Conservation (phyloP, 352 stramenopile species). For the Pythium scleroteichum region DNA sequence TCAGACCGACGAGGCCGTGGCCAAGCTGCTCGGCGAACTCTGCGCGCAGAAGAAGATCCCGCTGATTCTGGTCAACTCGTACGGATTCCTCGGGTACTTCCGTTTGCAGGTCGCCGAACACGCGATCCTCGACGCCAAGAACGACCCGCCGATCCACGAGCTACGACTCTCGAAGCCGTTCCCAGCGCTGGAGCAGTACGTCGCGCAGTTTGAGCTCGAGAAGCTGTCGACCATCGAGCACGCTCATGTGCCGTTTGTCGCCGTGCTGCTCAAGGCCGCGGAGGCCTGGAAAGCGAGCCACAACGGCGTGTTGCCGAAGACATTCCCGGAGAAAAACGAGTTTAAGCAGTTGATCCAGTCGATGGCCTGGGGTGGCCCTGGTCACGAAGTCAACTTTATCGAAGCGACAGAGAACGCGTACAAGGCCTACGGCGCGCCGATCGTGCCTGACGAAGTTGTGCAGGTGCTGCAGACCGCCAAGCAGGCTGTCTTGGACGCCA, state of each 20-base stretch:
- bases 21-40: conserved; percentile 57
- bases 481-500: conserved; percentile 36
- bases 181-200: conserved; percentile 60
- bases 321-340: conserved; percentile 88
- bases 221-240: conserved; percentile 83
- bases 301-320: conserved; percentile 54
- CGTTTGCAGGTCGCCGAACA: conserved; percentile 88
- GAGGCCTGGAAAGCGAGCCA: conserved; percentile 58
- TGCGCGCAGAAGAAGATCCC: conserved; percentile 77
- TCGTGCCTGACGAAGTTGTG: conserved; percentile 82
- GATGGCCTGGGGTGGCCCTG: conserved; percentile 49
- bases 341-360: conserved; percentile 82
- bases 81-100: conserved; percentile 92
- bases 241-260: conserved; percentile 92
- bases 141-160: conserved; percentile 86
- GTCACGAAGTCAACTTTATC: conserved; percentile 95
- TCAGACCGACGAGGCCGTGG: conserved; percentile 69
- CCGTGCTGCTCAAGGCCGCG: conserved; percentile 86
- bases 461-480: conserved; percentile 51
- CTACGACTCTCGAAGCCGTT: conserved; percentile 86
- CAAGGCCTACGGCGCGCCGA: conserved; percentile 85
- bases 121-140: conserved; percentile 89
- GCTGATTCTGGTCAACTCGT: conserved; percentile 86
- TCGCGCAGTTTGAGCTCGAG: conserved; percentile 59
- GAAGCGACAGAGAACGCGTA: conserved; percentile 93